Percentiles rank a stretch among this genome's conserved stretches.
These are phyloP conservation scores for Huntiella abstrusa DNA, from an alignment of 2,329 filamentous ascomycete species.

Conservation along the genomic window DNA sequence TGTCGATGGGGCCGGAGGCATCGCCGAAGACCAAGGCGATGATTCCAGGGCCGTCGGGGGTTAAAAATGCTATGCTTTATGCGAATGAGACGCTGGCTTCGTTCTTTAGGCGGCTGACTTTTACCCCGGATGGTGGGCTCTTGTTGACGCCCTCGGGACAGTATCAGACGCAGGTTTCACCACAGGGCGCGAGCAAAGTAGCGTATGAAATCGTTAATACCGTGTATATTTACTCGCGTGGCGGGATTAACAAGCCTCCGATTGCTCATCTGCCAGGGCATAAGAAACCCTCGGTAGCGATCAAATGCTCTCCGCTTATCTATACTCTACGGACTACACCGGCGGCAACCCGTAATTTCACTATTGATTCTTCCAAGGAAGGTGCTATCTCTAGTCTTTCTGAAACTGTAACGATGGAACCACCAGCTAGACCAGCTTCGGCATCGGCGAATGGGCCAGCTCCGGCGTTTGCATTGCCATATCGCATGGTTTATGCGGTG, in stretches of 20 bases:
- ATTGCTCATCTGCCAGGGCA: conserved; percentile 89
- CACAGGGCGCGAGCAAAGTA: conserved; percentile 47
- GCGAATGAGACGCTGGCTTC: conserved; percentile 93
- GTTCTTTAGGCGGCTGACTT: conserved; percentile 85
- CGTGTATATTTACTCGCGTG: conserved; percentile 93
- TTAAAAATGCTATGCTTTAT: conserved; percentile 78
- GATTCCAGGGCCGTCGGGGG: conserved; percentile 35
- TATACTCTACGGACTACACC: conserved; percentile 59
- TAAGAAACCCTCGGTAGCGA: conserved; percentile 93
- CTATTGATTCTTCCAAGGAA: conserved; percentile 76
- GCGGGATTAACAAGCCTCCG: conserved; percentile 89
- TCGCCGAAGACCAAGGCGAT: conserved; percentile 60
- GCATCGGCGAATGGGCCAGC: conserved; percentile 38
- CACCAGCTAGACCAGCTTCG: conserved; percentile 46
- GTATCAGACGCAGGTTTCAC: conserved; percentile 62
- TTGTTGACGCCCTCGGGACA: conserved; percentile 89
- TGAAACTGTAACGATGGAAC: conserved; percentile 53
- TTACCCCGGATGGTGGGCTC: conserved; percentile 86
- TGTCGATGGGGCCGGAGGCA: conserved; percentile 56
- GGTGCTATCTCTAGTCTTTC: conserved; percentile 70
- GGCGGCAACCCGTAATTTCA: conserved; percentile 67
- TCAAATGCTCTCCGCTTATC: conserved; percentile 79
- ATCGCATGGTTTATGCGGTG: conserved; percentile 90
- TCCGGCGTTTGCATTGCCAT: conserved; percentile 66
- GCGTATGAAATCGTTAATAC: conserved; percentile 85